phyloP scores from a whole-genome alignment of 2,329 filamentous ascomycete species.

The Amylocarpus encephaloides region DNA sequence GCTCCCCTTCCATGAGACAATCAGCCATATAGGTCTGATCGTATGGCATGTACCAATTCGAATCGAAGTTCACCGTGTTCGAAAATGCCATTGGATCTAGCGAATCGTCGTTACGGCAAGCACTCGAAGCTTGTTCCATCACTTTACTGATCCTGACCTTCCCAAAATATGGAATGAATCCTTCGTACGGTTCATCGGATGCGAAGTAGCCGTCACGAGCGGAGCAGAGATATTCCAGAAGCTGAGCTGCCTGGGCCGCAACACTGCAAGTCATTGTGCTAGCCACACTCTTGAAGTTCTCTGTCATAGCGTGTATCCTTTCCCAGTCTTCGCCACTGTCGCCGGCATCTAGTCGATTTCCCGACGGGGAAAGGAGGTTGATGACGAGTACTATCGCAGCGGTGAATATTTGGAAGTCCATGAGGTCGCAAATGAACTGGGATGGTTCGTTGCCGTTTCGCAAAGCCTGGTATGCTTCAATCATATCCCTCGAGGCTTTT shows the following conservation, averaged over 20 bases:
- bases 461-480: conserved; percentile 34
- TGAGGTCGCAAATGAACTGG: conserved; percentile 38
- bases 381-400: conserved; percentile 39
- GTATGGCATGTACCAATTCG: background rate
- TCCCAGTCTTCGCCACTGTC: conserved; percentile 35
- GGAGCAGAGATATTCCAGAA: conserved; percentile 35
- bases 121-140: background rate
- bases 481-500: conserved; percentile 37
- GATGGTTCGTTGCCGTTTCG: conserved; percentile 26
- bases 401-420: conserved; percentile 43
- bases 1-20: background rate
- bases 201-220: conserved; percentile 22
- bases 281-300: conserved; percentile 31
- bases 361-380: conserved; percentile 33
- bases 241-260: conserved; percentile 37
- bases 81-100: background rate
- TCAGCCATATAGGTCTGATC: background rate
- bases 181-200: conserved; percentile 31
- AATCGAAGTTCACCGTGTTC: background rate
- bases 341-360: conserved; percentile 17
- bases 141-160: conserved; percentile 21
- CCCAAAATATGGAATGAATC: conserved; percentile 41
- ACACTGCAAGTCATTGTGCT: conserved; percentile 35
- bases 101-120: background rate
- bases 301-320: conserved; percentile 31